Percentiles rank a stretch among this genome's conserved stretches.
These are phyloP conservation scores for Cupressus sempervirens DNA, from an alignment of 75 land plant genomes.

Conservation along the genomic window DNA sequence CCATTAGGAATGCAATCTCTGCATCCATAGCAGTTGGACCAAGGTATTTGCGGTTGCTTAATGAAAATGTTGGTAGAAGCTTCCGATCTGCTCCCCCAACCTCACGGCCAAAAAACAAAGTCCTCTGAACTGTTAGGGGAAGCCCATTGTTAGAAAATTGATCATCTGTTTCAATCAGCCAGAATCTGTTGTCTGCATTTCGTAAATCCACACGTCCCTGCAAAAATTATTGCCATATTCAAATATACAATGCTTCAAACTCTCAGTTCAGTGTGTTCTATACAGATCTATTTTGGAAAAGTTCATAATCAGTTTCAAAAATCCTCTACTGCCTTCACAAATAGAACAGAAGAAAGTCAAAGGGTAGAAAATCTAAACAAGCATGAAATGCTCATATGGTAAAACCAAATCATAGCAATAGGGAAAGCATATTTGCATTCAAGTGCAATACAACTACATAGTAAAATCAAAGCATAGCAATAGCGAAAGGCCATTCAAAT, in stretches of 20 bases:
- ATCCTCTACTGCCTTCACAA: neutral
- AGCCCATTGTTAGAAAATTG: conserved; percentile 78
- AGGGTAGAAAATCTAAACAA: neutral
- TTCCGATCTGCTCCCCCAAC: conserved; percentile 79
- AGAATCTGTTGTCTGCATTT: conserved; percentile 74
- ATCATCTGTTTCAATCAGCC: conserved; percentile 83
- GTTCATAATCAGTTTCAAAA: neutral
- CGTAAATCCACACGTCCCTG: conserved; percentile 84
- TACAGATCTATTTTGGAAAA: neutral
- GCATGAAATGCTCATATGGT: neutral
- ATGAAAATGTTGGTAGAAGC: conserved; percentile 75
- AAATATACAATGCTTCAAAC: neutral
- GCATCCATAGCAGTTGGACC: conserved; percentile 99
- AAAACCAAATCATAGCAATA: neutral
- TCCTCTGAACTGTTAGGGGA: conserved; percentile 63
- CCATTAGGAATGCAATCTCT: conserved; percentile 94
- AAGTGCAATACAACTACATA: neutral
- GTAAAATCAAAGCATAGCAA: neutral
- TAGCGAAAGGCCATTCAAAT: neutral
- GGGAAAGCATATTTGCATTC: neutral
- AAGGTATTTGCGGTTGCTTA: conserved; percentile 78
- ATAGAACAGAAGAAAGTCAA: neutral
- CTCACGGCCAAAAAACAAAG: conserved; percentile 81
- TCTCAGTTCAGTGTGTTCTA: neutral
- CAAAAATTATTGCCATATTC: neutral